Evolutionary conservation across 2,329 filamentous ascomycete species (phyloP).

Genomic region (Colletotrichum sojae): DNA sequence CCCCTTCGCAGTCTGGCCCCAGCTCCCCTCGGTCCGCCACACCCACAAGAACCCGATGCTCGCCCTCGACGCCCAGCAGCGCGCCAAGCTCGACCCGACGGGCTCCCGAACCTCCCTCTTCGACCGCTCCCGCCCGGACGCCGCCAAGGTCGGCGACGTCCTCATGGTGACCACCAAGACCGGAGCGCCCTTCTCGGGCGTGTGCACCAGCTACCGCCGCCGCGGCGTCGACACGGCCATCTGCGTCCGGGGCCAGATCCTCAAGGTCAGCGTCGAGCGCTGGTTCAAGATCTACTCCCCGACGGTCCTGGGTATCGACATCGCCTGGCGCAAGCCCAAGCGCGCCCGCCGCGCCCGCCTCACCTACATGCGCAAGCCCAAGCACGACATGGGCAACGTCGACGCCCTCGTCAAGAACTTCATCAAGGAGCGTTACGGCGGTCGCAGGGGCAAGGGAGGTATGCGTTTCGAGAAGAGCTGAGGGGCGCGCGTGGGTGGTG

Average conservation of each 20-base stretch:
- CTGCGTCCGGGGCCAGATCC: slow-evolving; percentile 87
- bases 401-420: slow-evolving; percentile 78
- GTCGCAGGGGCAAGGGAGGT: slow-evolving; percentile 46
- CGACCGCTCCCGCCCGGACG: slow-evolving; percentile 81
- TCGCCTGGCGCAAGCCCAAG: slow-evolving; percentile 89
- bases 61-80: slow-evolving; percentile 76
- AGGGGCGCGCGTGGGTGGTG: neutral
- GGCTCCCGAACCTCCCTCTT: slow-evolving; percentile 88
- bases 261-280: slow-evolving; percentile 93
- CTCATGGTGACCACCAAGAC: slow-evolving; percentile 86
- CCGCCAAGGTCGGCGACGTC: slow-evolving; percentile 88
- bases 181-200: slow-evolving; percentile 91
- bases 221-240: slow-evolving; percentile 92
- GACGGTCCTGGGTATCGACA: slow-evolving; percentile 90
- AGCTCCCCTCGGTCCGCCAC: slow-evolving; percentile 68
- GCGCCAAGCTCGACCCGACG: slow-evolving; percentile 84
- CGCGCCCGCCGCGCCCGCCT: slow-evolving; percentile 88
- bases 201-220: slow-evolving; percentile 88
- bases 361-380: slow-evolving; percentile 90
- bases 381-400: slow-evolving; percentile 89
- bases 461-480: slow-evolving; percentile 30
- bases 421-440: slow-evolving; percentile 61
- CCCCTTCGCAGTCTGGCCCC: slow-evolving; percentile 53
- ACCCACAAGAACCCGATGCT: slow-evolving; percentile 77
- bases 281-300: slow-evolving; percentile 97